Evolutionary conservation across 2,329 filamentous ascomycete genomes (phyloP).

Genomic region (Scedosporium boydii): DNA sequence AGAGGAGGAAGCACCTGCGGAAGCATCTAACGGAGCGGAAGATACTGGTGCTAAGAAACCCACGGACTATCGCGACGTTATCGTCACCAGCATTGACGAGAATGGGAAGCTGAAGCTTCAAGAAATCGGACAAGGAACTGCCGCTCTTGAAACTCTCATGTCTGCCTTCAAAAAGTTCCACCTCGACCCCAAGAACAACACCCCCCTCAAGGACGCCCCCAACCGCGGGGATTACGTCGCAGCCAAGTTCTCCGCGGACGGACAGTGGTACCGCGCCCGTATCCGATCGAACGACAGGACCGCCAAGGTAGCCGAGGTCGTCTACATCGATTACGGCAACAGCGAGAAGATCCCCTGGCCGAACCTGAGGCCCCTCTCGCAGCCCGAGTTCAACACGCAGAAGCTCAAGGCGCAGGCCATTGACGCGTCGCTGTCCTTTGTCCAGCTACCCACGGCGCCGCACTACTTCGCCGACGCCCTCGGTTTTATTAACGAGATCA

Average conservation of each 20-base stretch:
- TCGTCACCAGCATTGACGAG: constrained; percentile 82
- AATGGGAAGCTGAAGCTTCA: constrained; percentile 83
- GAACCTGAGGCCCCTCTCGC: constrained; percentile 68
- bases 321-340: constrained; percentile 97
- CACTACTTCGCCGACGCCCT: constrained; percentile 81
- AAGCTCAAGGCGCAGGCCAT: constrained; percentile 81
- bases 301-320: constrained; percentile 77
- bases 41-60: constrained; percentile 53
- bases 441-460: constrained; percentile 73
- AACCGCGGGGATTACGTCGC: constrained; percentile 89
- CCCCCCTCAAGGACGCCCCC: constrained; percentile 62
- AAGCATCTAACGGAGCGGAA: constrained; percentile 38
- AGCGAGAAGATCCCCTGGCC: constrained; percentile 81
- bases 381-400: constrained; percentile 67
- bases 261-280: constrained; percentile 88
- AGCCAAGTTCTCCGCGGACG: constrained; percentile 81
- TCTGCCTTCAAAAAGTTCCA: constrained; percentile 86
- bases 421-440: constrained; percentile 78
- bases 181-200: constrained; percentile 69
- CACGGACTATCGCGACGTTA: constrained; percentile 82
- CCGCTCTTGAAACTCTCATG: constrained; percentile 80
- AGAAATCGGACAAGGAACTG: constrained; percentile 77
- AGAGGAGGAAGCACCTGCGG: constrained; percentile 38
- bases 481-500: constrained; percentile 63
- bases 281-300: constrained; percentile 89